These are phyloP conservation scores for Middelhovenomyces tepae DNA, from an alignment of 805 yeast genomes.

Conservation along the genomic window DNA sequence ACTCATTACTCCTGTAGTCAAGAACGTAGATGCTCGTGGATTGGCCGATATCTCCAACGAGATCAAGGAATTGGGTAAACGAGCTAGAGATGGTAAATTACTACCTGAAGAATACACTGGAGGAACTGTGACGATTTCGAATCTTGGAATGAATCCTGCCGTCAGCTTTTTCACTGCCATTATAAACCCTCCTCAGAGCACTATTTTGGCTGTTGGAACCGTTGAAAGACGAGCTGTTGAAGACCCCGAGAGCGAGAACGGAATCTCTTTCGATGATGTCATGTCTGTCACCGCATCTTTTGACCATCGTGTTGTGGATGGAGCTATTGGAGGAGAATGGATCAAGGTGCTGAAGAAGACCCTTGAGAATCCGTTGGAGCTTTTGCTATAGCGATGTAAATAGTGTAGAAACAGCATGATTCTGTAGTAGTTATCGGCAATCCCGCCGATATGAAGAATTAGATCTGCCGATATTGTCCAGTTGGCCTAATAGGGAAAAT, in stretches of 20 bases:
- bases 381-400: slow-evolving; percentile 81
- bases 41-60: slow-evolving; percentile 70
- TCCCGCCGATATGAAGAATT: too few relatives aligned
- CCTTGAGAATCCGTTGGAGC: slow-evolving; percentile 92
- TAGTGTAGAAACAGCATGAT: too few relatives aligned
- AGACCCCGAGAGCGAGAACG: slow-evolving; percentile 82
- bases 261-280: slow-evolving; percentile 85
- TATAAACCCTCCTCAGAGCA: slow-evolving; percentile 94
- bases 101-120: slow-evolving; percentile 98
- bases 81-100: slow-evolving; percentile 91
- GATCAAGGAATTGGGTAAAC: slow-evolving; percentile 88
- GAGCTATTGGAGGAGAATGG: slow-evolving; percentile 96
- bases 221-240: slow-evolving; percentile 87
- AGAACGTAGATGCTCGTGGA: slow-evolving; percentile 82
- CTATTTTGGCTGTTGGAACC: slow-evolving; percentile 92
- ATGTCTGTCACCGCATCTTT: slow-evolving; percentile 92
- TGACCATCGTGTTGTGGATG: slow-evolving; percentile 96
- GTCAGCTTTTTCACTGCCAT: slow-evolving; percentile 90
- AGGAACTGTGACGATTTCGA: slow-evolving; percentile 96
- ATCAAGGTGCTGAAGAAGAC: slow-evolving; percentile 86
- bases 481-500: too few relatives aligned
- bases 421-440: too few relatives aligned
- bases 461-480: too few relatives aligned
- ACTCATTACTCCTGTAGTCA: slow-evolving; percentile 90
- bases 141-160: slow-evolving; percentile 97